Evolutionary conservation across 129 eudicot species (phyloP).

Genomic region (Scalesia atractyloides): DNA sequence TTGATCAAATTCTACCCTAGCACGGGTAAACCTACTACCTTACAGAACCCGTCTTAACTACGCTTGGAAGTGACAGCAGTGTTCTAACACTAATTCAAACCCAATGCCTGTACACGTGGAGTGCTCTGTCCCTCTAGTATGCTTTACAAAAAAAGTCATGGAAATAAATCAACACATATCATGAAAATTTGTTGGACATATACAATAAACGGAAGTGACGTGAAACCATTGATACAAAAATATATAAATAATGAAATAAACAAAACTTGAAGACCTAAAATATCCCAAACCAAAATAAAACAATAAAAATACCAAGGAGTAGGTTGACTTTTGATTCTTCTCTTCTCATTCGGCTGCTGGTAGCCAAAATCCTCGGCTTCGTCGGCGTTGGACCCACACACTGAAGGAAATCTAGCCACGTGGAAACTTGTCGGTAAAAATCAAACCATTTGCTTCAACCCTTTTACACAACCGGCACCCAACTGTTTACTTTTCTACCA

Average conservation of each 20-base stretch:
- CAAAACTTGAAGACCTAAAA: not conserved
- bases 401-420: constrained; percentile 3
- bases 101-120: too few relatives aligned
- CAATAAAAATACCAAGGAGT: not conserved
- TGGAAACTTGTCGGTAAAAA: constrained; percentile 21
- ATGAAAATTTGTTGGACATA: too few relatives aligned
- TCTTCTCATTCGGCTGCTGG: constrained; percentile 14
- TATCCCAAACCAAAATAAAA: constrained; percentile 8
- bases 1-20: too few relatives aligned
- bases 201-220: too few relatives aligned
- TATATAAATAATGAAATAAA: not conserved
- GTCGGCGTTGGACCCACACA: constrained; percentile 7
- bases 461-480: constrained; percentile 24
- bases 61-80: too few relatives aligned
- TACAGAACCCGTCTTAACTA: too few relatives aligned
- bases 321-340: constrained; percentile 17
- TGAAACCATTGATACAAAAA: not conserved
- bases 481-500: constrained; percentile 18
- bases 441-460: constrained; percentile 6
- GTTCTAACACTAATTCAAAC: too few relatives aligned
- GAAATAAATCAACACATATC: too few relatives aligned
- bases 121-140: too few relatives aligned
- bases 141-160: too few relatives aligned
- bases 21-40: too few relatives aligned
- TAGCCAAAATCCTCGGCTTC: constrained; percentile 5